Evolutionary conservation across 2,329 filamentous ascomycete species (phyloP).

Genomic region (Hypoxylon sp.): DNA sequence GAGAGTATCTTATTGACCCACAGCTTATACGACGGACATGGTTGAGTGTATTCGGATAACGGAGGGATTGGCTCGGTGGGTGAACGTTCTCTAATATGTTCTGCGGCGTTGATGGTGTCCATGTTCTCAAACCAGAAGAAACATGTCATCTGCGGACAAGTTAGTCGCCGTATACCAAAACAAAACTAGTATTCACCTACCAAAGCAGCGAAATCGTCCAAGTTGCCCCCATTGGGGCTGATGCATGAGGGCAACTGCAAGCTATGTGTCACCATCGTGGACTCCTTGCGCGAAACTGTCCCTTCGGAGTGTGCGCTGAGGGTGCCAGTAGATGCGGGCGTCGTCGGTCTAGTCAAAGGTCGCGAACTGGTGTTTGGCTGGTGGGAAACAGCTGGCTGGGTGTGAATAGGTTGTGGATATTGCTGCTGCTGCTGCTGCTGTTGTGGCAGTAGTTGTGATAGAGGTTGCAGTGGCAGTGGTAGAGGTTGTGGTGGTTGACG

Average conservation of each 20-base stretch:
- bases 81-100: slow-evolving; percentile 61
- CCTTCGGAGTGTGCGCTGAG: slow-evolving; percentile 44
- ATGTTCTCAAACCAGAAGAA: slow-evolving; percentile 97
- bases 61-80: slow-evolving; percentile 50
- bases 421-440: slow-evolving; percentile 40
- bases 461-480: too few species aligned
- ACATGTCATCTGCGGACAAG: slow-evolving; percentile 77
- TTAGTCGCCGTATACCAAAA: slow-evolving; percentile 30
- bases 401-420: slow-evolving; percentile 26
- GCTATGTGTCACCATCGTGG: slow-evolving; percentile 63
- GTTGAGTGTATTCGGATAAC: slow-evolving; percentile 76
- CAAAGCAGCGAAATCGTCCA: slow-evolving; percentile 85
- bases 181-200: slow-evolving; percentile 65
- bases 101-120: slow-evolving; percentile 78
- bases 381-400: slow-evolving; percentile 22
- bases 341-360: slow-evolving; percentile 50
- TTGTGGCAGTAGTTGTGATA: too few species aligned
- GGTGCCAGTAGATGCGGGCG: slow-evolving; percentile 48
- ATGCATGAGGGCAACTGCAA: slow-evolving; percentile 80
- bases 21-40: slow-evolving; percentile 83
- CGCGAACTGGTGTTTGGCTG: slow-evolving; percentile 43
- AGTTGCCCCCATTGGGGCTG: slow-evolving; percentile 75
- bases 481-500: slow-evolving; percentile 35
- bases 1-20: slow-evolving; percentile 92
- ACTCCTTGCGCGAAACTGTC: slow-evolving; percentile 50